Evolutionary conservation across 805 yeast species (phyloP).

Genomic region (Hanseniaspora valbyensis): DNA sequence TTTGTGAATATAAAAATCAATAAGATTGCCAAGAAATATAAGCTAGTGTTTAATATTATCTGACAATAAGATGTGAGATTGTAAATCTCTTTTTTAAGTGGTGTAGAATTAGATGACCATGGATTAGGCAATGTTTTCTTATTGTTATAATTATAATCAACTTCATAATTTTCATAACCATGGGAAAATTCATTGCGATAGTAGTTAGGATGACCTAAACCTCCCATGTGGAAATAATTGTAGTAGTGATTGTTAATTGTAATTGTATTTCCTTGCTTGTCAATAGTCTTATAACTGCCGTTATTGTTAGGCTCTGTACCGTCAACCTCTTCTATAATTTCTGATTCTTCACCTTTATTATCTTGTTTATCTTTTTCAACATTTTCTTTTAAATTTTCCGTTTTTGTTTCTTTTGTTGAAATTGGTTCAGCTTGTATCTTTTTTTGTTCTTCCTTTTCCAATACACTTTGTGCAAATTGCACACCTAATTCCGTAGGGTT

Average conservation of each 20-base stretch:
- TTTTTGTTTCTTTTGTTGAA: background rate
- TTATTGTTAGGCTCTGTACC: background rate
- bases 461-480: conserved; percentile 4
- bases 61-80: conserved; percentile 3
- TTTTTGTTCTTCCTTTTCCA: background rate
- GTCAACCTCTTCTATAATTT: background rate
- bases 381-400: background rate
- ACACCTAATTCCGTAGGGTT: conserved; percentile 15
- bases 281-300: background rate
- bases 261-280: background rate
- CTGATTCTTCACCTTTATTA: background rate
- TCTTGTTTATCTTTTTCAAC: background rate
- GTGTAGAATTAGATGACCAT: conserved; percentile 1
- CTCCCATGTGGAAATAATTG: conserved; percentile 5
- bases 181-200: background rate
- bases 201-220: background rate
- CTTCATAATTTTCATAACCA: background rate
- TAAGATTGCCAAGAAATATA: background rate
- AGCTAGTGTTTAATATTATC: background rate
- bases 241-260: conserved; percentile 12
- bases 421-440: background rate
- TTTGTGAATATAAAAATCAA: background rate
- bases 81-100: background rate
- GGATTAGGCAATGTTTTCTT: conserved; percentile 2
- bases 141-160: background rate